phyloP scores from a whole-genome alignment of 495 filamentous ascomycete genomes.

The Alectoria sarmentosa region DNA sequence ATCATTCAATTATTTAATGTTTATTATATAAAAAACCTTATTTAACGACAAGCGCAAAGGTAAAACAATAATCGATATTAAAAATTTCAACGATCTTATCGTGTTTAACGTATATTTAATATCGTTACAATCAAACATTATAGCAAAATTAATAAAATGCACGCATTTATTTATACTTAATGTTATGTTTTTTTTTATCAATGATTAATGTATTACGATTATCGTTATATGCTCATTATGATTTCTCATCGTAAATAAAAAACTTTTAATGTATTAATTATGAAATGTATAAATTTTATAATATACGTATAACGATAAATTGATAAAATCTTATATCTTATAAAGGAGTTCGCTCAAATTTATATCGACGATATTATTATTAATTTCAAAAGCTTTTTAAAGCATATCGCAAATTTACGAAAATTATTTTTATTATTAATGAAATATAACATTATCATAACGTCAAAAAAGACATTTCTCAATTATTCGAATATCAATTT shows the following conservation, averaged over 20 bases:
- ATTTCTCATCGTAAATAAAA: conserved; percentile 17
- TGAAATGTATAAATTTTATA: conserved; percentile 17
- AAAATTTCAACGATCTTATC: conserved; percentile 13
- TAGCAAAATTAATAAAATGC: neutral
- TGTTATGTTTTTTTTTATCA: conserved; percentile 18
- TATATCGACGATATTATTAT: neutral
- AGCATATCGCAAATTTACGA: neutral
- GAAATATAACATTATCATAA: neutral
- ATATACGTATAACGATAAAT: conserved; percentile 6
- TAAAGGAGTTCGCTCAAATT: too few relatives aligned
- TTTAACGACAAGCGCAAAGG: conserved; percentile 7
- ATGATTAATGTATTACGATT: neutral
- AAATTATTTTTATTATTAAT: neutral
- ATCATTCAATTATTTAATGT: neutral
- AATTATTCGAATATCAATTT: neutral
- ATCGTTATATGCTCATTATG: conserved; percentile 13
- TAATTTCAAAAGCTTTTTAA: neutral
- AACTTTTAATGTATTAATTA: conserved; percentile 20
- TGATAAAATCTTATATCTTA: neutral
- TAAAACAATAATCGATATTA: conserved; percentile 18
- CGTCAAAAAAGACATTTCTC: neutral
- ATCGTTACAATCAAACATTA: conserved; percentile 14
- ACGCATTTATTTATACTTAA: neutral
- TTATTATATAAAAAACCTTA: neutral
- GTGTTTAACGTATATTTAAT: conserved; percentile 17